phyloP scores from a whole-genome alignment of 1,139 yeast genomes.

The Candida sojae region DNA sequence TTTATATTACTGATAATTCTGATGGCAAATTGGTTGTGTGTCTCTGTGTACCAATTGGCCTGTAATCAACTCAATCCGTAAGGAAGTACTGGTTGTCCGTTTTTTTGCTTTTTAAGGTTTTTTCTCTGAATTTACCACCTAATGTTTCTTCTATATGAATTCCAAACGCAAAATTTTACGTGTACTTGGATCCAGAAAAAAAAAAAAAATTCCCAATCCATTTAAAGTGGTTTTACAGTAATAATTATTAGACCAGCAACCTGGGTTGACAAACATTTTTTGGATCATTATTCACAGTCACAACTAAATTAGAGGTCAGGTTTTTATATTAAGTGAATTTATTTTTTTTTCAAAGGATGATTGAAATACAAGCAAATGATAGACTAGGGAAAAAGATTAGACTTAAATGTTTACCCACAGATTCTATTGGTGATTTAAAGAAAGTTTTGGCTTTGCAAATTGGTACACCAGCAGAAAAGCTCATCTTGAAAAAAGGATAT shows the following conservation, averaged over 20 bases:
- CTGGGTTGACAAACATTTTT: neutral
- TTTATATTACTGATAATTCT: neutral
- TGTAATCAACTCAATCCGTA: neutral
- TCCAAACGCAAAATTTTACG: neutral
- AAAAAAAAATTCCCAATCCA: neutral
- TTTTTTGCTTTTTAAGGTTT: neutral
- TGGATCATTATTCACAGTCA: too few relatives aligned
- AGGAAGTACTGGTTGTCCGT: neutral
- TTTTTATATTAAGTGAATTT: too few relatives aligned
- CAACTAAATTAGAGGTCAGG: too few relatives aligned
- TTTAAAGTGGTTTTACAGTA: neutral
- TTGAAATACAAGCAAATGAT: conserved; percentile 35
- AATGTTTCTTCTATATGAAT: neutral
- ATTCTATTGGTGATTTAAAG: conserved; percentile 91
- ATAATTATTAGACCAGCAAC: neutral
- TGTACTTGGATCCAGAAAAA: neutral
- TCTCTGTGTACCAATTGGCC: neutral
- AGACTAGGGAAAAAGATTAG: conserved; percentile 85
- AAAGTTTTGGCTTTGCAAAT: conserved; percentile 79
- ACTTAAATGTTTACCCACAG: conserved; percentile 84
- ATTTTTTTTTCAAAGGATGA: conserved; percentile 18
- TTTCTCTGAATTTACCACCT: neutral
- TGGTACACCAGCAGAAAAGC: conserved; percentile 70
- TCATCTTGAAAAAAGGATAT: conserved; percentile 73
- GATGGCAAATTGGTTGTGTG: neutral